phyloP scores from a whole-genome alignment of 306 rosid genomes.

The Myrica gale region DNA sequence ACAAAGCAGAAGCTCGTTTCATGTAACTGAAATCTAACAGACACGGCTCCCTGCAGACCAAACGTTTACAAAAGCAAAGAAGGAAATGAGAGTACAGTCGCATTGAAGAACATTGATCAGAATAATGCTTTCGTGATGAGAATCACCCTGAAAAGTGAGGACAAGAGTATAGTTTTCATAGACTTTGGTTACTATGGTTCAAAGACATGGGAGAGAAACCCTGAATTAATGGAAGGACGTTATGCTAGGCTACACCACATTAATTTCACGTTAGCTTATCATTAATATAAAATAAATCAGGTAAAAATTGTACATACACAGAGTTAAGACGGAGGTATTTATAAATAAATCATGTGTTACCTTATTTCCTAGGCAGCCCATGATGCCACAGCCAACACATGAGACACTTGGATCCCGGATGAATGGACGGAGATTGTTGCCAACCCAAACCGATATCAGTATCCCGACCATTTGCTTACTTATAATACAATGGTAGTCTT shows the following conservation, averaged over 20 bases:
- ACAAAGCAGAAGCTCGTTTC: conserved; percentile 87
- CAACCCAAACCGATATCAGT: conserved; percentile 73
- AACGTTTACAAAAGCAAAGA: conserved; percentile 6
- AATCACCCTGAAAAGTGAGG: neutral
- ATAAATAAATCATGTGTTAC: conserved; percentile 25
- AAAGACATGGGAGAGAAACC: too few species aligned
- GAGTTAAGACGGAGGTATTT: too few species aligned
- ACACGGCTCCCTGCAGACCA: conserved; percentile 76
- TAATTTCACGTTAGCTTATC: too few species aligned
- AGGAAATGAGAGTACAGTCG: neutral
- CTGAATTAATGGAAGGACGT: too few species aligned
- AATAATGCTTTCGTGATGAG: neutral
- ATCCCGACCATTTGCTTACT: conserved; percentile 98
- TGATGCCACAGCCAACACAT: conserved; percentile 82
- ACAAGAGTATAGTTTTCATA: too few species aligned
- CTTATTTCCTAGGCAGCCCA: conserved; percentile 92
- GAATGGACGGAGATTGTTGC: conserved; percentile 58
- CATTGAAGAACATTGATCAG: neutral
- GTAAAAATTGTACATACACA: too few species aligned
- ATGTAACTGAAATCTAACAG: conserved; percentile 70
- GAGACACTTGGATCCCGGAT: conserved; percentile 69
- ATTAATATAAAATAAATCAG: too few species aligned
- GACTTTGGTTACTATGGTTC: too few species aligned
- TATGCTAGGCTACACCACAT: too few species aligned
- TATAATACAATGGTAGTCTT: conserved; percentile 59